These are phyloP conservation scores for Epichloe brachyelytri DNA, from an alignment of 2,329 filamentous ascomycete species.

Conservation along the genomic window DNA sequence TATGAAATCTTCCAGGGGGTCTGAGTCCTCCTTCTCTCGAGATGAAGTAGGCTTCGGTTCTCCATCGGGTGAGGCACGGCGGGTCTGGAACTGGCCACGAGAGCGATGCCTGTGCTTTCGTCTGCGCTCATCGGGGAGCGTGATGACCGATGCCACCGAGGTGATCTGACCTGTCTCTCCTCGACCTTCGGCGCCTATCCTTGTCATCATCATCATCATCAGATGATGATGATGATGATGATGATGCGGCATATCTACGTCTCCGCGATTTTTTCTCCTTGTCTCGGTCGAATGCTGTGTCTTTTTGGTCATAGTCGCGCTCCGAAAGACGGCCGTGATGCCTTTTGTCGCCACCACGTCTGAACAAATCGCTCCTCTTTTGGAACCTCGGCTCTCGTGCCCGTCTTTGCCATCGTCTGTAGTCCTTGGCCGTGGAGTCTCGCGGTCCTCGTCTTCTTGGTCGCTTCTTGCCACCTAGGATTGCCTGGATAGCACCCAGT, in stretches of 20 bases:
- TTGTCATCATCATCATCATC: background rate
- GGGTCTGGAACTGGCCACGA: background rate
- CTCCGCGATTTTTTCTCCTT: background rate
- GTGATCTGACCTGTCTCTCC: constrained; percentile 12
- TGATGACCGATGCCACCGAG: constrained; percentile 15
- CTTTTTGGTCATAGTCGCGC: constrained; percentile 9
- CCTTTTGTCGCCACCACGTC: background rate
- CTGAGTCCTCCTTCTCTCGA: constrained; percentile 33
- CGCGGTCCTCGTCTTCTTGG: constrained; percentile 4
- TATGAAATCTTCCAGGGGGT: constrained; percentile 63
- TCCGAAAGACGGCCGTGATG: constrained; percentile 15
- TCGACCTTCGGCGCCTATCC: constrained; percentile 7
- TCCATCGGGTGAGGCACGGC: background rate
- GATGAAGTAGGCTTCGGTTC: background rate
- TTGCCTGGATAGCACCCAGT: constrained; percentile 47
- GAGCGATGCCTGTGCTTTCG: constrained; percentile 23
- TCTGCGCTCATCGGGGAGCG: constrained; percentile 17
- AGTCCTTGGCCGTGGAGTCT: constrained; percentile 1
- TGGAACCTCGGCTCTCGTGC: background rate
- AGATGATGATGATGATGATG: background rate
- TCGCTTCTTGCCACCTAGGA: constrained; percentile 34
- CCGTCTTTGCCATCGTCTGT: constrained; percentile 11
- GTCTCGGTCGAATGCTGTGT: constrained; percentile 5
- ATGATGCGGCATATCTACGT: background rate
- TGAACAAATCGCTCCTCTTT: background rate